Percentiles rank a stretch among this genome's conserved stretches.
Conservation (phyloP, 2,329 filamentous ascomycete genomes). For the Trichoderma breve region DNA sequence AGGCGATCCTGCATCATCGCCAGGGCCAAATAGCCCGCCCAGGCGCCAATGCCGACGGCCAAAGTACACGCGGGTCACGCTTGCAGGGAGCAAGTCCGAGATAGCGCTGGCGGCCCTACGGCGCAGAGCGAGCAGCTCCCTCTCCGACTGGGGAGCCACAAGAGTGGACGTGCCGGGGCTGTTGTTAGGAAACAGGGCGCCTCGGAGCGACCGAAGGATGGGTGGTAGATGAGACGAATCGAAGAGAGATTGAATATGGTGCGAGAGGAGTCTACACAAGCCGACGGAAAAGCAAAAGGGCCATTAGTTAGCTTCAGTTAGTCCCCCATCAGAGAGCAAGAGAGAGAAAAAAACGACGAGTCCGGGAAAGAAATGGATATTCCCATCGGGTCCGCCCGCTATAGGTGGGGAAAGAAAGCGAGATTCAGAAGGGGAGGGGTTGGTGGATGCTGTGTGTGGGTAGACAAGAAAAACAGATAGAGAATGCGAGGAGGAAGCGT, state of each 20-base stretch:
- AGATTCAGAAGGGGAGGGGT: slow-evolving; percentile 1
- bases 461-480: neutral
- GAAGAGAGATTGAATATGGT: slow-evolving; percentile 57
- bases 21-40: slow-evolving; percentile 22
- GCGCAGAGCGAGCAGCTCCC: slow-evolving; percentile 61
- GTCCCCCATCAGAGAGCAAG: neutral
- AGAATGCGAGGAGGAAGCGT: neutral
- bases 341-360: neutral
- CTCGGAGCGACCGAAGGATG: slow-evolving; percentile 69
- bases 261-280: slow-evolving; percentile 54
- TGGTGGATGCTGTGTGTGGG: slow-evolving; percentile 7
- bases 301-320: slow-evolving; percentile 20
- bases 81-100: slow-evolving; percentile 47
- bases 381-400: slow-evolving; percentile 12
- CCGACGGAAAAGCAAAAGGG: slow-evolving; percentile 28
- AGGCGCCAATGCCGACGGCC: slow-evolving; percentile 37
- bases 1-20: slow-evolving; percentile 15
- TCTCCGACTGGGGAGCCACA: slow-evolving; percentile 57
- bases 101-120: slow-evolving; percentile 63
- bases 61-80: slow-evolving; percentile 52
- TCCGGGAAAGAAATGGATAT: neutral
- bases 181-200: slow-evolving; percentile 84
- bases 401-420: slow-evolving; percentile 7
- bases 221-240: slow-evolving; percentile 63
- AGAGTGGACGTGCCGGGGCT: slow-evolving; percentile 63